Percentiles rank a stretch among this genome's conserved stretches.
phyloP scores from a whole-genome alignment of 2,329 filamentous ascomycete species.

The Botryotinia narcissicola region DNA sequence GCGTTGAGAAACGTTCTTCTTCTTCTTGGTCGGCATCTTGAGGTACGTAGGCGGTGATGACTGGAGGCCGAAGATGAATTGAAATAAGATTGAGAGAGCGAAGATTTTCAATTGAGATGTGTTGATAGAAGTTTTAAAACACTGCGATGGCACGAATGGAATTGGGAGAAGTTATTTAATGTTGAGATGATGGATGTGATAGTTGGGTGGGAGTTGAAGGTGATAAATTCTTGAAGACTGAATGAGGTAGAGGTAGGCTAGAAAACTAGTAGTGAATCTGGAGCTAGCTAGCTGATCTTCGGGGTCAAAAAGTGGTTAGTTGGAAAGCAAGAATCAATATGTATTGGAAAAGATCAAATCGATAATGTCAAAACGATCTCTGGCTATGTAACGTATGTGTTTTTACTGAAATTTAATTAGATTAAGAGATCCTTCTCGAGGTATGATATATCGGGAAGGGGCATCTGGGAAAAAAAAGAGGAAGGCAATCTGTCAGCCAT shows the following conservation, averaged over 20 bases:
- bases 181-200: not conserved
- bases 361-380: not conserved
- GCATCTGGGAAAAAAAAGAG: not conserved
- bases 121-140: not conserved
- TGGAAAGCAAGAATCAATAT: conserved; percentile 4
- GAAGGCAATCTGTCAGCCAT: not conserved
- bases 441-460: not conserved
- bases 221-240: not conserved
- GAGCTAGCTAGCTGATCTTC: not conserved
- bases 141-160: not conserved
- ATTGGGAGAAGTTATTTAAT: not conserved
- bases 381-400: not conserved
- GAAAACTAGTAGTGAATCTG: not conserved
- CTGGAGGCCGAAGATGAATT: not conserved
- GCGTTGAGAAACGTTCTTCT: not conserved
- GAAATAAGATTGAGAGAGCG: not conserved
- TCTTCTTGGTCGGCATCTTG: conserved; percentile 1
- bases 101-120: not conserved
- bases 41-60: not conserved
- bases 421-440: not conserved
- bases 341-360: not conserved
- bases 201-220: not conserved
- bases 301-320: not conserved
- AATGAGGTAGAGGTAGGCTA: not conserved
- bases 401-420: not conserved